phyloP scores from a whole-genome alignment of 441 rosid species.

The Brassica balearica region DNA sequence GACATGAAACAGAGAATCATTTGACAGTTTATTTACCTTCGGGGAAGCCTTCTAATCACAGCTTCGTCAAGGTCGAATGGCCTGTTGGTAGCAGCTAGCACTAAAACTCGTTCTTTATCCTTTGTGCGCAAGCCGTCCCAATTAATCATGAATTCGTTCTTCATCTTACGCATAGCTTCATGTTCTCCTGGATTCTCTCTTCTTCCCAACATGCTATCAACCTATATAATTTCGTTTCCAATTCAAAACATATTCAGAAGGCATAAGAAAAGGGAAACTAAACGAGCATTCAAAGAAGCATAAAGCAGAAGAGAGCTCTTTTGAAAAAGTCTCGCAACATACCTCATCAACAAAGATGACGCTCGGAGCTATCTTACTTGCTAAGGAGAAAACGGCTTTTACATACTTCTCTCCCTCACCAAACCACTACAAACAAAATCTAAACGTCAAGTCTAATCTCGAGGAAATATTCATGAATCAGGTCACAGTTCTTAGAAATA shows the following conservation, averaged over 20 bases:
- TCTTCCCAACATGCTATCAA: conserved; percentile 96
- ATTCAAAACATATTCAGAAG: background rate
- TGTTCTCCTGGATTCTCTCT: conserved; percentile 95
- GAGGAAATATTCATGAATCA: background rate
- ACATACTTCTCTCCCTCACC: conserved; percentile 97
- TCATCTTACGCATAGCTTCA: conserved; percentile 98
- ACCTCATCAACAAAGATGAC: conserved; percentile 96
- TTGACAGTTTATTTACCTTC: conserved; percentile 56
- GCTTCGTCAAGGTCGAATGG: conserved; percentile 99
- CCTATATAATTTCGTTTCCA: conserved; percentile 49
- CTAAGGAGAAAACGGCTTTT: conserved; percentile 90
- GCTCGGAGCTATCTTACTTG: conserved; percentile 93
- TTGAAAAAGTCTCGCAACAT: conserved; percentile 25
- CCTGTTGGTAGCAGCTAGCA: conserved; percentile 94
- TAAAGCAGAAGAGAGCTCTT: background rate
- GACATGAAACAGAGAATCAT: background rate
- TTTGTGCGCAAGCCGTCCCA: conserved; percentile 94
- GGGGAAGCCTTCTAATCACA: conserved; percentile 87
- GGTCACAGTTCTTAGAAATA: background rate
- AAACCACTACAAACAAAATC: conserved; percentile 72
- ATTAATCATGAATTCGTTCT: conserved; percentile 95
- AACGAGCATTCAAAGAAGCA: background rate
- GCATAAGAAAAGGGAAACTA: background rate
- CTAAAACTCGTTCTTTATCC: conserved; percentile 83
- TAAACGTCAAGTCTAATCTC: background rate